A percentile compares a stretch with the other conserved stretches of the same genome.
phyloP scores from a whole-genome alignment of 2,329 filamentous ascomycete genomes.

The Apiospora phragmitis region DNA sequence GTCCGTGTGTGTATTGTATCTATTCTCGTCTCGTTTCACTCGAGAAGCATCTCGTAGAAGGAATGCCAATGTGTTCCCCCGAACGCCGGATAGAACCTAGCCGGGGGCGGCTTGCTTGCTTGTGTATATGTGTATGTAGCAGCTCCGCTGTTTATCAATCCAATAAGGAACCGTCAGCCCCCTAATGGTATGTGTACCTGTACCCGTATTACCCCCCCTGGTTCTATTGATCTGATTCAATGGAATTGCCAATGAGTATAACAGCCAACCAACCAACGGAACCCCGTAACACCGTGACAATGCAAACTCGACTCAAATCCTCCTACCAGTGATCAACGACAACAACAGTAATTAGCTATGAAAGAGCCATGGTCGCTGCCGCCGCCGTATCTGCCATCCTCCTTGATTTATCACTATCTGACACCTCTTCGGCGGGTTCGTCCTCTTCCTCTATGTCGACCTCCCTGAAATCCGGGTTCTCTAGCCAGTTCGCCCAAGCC shows the following conservation, averaged over 20 bases:
- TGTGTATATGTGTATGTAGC: not conserved
- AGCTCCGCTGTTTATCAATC: not conserved
- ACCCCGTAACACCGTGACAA: not conserved
- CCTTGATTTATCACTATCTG: not conserved
- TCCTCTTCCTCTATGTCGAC: conserved; percentile 14
- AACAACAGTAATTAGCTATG: not conserved
- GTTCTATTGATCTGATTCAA: not conserved
- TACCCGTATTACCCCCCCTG: not conserved
- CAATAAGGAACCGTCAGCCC: not conserved
- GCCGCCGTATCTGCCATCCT: not conserved
- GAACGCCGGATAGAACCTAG: not conserved
- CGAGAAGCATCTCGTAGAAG: not conserved
- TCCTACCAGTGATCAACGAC: not conserved
- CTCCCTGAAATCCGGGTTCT: conserved; percentile 26
- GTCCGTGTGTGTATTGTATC: not conserved
- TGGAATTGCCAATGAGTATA: not conserved
- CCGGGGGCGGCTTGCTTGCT: not conserved
- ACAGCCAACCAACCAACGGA: not conserved
- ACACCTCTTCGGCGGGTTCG: not conserved
- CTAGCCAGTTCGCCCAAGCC: conserved; percentile 33
- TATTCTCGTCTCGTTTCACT: not conserved
- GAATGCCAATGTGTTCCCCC: not conserved
- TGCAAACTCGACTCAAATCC: not conserved
- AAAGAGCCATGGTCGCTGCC: not conserved
- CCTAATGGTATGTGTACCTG: not conserved